Conservation (phyloP, 345 rosid species). For the Ceriops decandra region DNA sequence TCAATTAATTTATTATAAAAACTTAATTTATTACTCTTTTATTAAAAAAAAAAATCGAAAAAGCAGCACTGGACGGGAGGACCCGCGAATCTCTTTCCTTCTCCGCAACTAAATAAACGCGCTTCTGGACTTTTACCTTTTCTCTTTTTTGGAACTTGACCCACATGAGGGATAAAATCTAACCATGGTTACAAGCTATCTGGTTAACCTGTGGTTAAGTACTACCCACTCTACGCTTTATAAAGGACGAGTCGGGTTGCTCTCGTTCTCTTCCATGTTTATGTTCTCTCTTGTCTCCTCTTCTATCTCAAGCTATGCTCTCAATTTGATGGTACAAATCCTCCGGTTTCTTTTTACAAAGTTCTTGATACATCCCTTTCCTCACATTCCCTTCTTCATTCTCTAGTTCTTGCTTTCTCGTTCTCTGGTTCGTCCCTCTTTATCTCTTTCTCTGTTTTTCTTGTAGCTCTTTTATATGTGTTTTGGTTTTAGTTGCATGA, state of each 20-base stretch:
- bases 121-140: not conserved
- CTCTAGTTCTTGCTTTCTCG: conserved; percentile 10
- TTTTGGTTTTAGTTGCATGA: not conserved
- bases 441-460: not conserved
- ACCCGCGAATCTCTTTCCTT: not conserved
- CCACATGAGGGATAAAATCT: conserved; percentile 20
- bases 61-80: not conserved
- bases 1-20: too few species aligned
- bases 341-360: not conserved
- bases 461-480: not conserved
- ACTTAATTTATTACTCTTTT: too few species aligned
- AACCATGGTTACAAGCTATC: conserved; percentile 30
- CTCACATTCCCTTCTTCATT: not conserved
- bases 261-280: not conserved
- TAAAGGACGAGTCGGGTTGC: conserved; percentile 5
- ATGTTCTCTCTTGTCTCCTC: not conserved
- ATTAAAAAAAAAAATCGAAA: too few species aligned
- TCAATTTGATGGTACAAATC: conserved; percentile 9
- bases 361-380: not conserved
- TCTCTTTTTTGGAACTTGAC: not conserved
- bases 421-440: not conserved
- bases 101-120: not conserved
- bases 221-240: conserved; percentile 9
- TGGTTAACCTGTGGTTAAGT: conserved; percentile 12
- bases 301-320: not conserved